These are phyloP conservation scores for Brassica balearica DNA, from an alignment of 441 rosid species.

Conservation along the genomic window DNA sequence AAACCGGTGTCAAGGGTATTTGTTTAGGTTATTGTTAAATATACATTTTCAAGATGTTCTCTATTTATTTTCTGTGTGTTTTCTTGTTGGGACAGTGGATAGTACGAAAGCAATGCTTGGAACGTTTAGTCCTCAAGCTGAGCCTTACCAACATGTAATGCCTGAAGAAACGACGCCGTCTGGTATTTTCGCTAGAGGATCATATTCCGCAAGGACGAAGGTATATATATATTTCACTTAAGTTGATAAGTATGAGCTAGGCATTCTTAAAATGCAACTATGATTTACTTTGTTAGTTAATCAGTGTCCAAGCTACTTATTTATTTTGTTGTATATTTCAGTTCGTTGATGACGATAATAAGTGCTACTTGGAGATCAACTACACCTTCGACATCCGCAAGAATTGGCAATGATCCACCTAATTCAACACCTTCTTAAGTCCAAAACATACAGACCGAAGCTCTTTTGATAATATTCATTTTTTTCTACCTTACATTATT, in stretches of 20 bases:
- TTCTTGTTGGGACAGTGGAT: constrained; percentile 47
- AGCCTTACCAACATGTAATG: constrained; percentile 54
- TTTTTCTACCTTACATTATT: constrained; percentile 14
- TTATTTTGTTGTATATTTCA: constrained; percentile 37
- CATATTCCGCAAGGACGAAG: constrained; percentile 62
- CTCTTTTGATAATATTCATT: background rate
- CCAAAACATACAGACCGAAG: constrained; percentile 28
- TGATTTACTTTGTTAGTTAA: background rate
- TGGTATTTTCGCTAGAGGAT: constrained; percentile 61
- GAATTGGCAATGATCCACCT: constrained; percentile 57
- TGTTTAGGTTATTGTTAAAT: background rate
- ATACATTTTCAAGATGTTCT: background rate
- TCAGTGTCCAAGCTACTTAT: background rate
- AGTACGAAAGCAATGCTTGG: constrained; percentile 60
- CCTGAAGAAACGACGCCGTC: constrained; percentile 62
- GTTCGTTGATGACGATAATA: constrained; percentile 83
- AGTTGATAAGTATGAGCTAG: background rate
- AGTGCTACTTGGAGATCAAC: constrained; percentile 86
- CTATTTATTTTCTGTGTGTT: background rate
- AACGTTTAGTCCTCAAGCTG: constrained; percentile 58
- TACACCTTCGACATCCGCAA: constrained; percentile 83
- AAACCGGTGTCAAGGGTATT: constrained; percentile 60
- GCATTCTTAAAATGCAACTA: background rate
- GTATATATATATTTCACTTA: constrained; percentile 36
- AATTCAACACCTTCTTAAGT: background rate